Evolutionary conservation across 768 basidiomycete genomes (phyloP).

Genomic region (Astraeus odoratus): DNA sequence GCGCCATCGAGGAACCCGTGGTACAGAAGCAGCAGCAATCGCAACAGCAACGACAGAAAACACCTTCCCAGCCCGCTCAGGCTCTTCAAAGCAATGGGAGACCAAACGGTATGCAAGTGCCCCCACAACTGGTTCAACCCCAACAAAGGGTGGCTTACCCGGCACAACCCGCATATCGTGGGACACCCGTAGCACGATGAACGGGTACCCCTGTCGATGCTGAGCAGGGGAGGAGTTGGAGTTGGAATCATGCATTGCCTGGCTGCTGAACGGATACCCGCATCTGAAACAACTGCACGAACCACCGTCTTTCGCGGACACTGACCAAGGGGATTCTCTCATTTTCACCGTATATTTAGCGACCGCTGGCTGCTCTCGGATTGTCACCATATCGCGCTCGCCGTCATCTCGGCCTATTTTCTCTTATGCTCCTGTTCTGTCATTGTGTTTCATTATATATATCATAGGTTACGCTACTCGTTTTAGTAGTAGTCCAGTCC

Average conservation of each 20-base stretch:
- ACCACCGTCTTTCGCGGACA: neutral
- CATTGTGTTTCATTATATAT: constrained; percentile 26
- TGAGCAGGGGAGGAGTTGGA: neutral
- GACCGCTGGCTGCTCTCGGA: constrained; percentile 6
- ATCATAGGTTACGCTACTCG: constrained; percentile 21
- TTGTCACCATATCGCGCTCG: constrained; percentile 1
- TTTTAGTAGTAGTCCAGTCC: constrained; percentile 17
- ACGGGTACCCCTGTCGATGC: neutral
- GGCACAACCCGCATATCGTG: constrained; percentile 22
- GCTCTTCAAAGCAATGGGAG: constrained; percentile 19
- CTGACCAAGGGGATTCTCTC: constrained; percentile 7
- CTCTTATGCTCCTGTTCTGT: constrained; percentile 10
- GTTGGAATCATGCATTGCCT: neutral
- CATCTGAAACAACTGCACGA: neutral
- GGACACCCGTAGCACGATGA: constrained; percentile 24
- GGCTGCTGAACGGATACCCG: constrained; percentile 6
- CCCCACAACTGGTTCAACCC: constrained; percentile 12
- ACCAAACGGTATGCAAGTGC: constrained; percentile 19
- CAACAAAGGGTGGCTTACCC: constrained; percentile 15
- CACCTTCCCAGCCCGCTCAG: constrained; percentile 18
- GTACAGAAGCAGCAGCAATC: constrained; percentile 37
- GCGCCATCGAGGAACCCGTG: constrained; percentile 36
- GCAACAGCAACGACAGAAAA: constrained; percentile 24
- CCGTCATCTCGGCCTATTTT: constrained; percentile 6
- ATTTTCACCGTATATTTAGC: neutral